A percentile compares a stretch with the other conserved stretches of the same genome.
phyloP scores from a whole-genome alignment of 2,329 filamentous ascomycete genomes.

The Stachybotrys chartarum region DNA sequence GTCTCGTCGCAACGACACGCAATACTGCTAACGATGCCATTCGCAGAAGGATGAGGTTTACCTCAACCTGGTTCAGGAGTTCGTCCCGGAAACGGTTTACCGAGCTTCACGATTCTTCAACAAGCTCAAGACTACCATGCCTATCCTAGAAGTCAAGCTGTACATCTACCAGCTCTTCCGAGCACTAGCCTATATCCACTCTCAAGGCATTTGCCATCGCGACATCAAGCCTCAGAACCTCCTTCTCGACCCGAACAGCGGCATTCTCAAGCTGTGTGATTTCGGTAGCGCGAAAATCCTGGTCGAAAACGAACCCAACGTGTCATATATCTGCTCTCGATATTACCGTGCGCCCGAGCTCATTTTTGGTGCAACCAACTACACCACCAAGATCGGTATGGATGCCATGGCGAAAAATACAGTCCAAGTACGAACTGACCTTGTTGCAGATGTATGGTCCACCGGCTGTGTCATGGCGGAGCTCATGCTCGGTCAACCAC shows the following conservation, averaged over 20 bases:
- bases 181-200: conserved; percentile 97
- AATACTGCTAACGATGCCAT: not conserved
- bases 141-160: conserved; percentile 95
- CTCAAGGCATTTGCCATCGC: conserved; percentile 96
- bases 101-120: conserved; percentile 98
- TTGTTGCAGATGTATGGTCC: conserved; percentile 91
- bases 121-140: conserved; percentile 99
- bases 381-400: conserved; percentile 99
- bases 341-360: conserved; percentile 98
- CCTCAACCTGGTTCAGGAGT: conserved; percentile 95
- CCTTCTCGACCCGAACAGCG: conserved; percentile 82
- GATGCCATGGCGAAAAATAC: conserved; percentile 3
- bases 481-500: conserved; percentile 93
- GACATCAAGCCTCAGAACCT: conserved; percentile 99
- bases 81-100: conserved; percentile 97
- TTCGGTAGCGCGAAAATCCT: conserved; percentile 98
- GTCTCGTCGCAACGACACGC: not conserved
- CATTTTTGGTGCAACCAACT: conserved; percentile 98
- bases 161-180: conserved; percentile 99
- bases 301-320: conserved; percentile 97
- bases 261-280: conserved; percentile 94
- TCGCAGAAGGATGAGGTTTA: conserved; percentile 93
- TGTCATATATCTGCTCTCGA: conserved; percentile 98
- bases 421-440: conserved; percentile 23
- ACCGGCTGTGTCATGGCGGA: conserved; percentile 99